Evolutionary conservation across 352 stramenopile genomes (phyloP).

Genomic region (Saprolegnia diclina): DNA sequence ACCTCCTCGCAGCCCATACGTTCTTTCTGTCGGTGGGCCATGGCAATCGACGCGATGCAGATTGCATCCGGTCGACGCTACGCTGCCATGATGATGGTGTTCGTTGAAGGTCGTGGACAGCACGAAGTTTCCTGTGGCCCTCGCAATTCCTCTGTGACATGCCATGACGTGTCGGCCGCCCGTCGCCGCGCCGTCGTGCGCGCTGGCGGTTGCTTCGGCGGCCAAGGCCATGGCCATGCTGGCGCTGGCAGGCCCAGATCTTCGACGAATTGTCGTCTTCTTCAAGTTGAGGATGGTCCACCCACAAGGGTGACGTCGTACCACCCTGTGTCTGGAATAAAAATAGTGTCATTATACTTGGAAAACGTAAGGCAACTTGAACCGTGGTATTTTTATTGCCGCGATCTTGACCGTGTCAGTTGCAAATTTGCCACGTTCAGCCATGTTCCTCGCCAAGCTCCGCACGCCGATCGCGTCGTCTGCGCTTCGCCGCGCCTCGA

Average conservation of each 20-base stretch:
- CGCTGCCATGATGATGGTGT: not conserved
- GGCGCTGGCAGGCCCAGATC: too few species aligned
- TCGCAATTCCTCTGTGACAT: not conserved
- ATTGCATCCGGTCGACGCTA: too few species aligned
- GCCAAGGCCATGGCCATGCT: too few species aligned
- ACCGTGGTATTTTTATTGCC: not conserved
- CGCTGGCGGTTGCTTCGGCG: too few species aligned
- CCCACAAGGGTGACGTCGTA: too few species aligned
- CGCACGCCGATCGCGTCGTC: too few species aligned
- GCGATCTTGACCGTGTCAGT: not conserved
- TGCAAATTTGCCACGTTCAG: not conserved
- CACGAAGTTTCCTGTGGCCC: constrained; percentile 13
- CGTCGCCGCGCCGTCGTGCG: not conserved
- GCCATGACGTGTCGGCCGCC: constrained; percentile 3
- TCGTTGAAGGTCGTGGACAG: constrained; percentile 3
- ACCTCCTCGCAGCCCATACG: too few species aligned
- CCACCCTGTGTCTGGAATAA: not conserved
- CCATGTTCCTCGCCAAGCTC: too few species aligned
- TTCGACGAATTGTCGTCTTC: too few species aligned
- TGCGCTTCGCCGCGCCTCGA: not conserved
- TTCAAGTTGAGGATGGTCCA: too few species aligned
- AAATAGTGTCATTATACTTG: not conserved
- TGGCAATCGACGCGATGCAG: too few species aligned
- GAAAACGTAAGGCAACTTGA: not conserved
- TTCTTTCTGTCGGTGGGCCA: too few species aligned